These are phyloP conservation scores for Ettlia oleoabundans DNA, from an alignment of 139 green algal genomes.

Conservation along the genomic window DNA sequence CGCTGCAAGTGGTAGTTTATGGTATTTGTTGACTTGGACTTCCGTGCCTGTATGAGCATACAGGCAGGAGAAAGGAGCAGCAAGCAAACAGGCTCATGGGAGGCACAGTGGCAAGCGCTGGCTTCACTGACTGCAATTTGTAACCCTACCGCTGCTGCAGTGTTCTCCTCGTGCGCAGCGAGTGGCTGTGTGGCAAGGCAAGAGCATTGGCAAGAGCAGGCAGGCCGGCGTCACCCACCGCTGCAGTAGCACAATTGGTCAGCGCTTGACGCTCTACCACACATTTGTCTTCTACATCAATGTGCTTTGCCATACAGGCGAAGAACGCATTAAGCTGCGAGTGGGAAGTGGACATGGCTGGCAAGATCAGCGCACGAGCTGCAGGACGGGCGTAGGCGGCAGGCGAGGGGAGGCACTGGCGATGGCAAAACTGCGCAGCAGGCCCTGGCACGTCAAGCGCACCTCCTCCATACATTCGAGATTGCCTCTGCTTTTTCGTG, in stretches of 20 bases:
- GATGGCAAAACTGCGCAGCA: background rate
- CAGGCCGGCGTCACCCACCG: constrained; percentile 24
- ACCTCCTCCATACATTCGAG: background rate
- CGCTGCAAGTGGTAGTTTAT: constrained; percentile 48
- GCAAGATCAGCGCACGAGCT: background rate
- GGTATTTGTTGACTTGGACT: constrained; percentile 23
- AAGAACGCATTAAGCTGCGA: constrained; percentile 23
- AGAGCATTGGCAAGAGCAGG: background rate
- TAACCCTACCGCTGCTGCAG: too few species aligned
- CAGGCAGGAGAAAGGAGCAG: too few species aligned
- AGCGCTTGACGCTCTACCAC: constrained; percentile 22
- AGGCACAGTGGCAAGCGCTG: background rate
- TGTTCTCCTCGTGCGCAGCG: too few species aligned
- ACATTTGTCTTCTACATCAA: constrained; percentile 40
- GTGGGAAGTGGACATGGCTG: background rate
- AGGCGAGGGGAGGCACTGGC: background rate
- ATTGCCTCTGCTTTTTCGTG: background rate
- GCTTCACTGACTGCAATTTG: background rate
- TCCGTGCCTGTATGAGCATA: constrained; percentile 40
- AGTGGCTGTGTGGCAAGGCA: background rate
- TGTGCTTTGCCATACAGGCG: constrained; percentile 13
- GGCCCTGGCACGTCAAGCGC: background rate
- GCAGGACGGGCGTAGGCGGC: background rate
- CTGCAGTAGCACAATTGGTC: constrained; percentile 36
- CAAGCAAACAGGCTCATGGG: background rate